Evolutionary conservation across 2,329 filamentous ascomycete genomes (phyloP).

Genomic region (Penicillium sp.): DNA sequence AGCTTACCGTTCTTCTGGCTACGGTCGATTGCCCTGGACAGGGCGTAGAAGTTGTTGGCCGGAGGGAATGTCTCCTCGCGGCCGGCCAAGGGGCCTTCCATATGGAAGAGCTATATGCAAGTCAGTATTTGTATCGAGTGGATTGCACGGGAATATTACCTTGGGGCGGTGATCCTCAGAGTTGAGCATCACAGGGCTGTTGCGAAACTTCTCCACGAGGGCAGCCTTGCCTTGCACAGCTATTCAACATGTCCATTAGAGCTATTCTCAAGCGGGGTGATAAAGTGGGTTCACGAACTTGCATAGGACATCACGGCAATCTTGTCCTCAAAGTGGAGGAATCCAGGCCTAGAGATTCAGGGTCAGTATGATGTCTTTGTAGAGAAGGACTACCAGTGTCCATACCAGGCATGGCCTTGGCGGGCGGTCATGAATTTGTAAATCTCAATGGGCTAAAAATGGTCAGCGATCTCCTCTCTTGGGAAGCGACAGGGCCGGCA

Average conservation of each 20-base stretch:
- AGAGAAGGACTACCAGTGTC: background rate
- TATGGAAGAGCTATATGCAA: conserved; percentile 51
- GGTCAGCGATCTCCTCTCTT: conserved; percentile 34
- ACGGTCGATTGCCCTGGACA: conserved; percentile 8
- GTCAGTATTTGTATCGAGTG: conserved; percentile 6
- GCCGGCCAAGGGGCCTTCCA: conserved; percentile 26
- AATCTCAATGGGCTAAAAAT: conserved; percentile 62
- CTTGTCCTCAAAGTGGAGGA: conserved; percentile 65
- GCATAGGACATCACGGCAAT: conserved; percentile 89
- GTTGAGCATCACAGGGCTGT: conserved; percentile 93
- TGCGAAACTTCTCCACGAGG: conserved; percentile 89
- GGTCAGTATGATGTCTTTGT: background rate
- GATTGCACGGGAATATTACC: conserved; percentile 44
- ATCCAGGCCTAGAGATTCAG: conserved; percentile 58
- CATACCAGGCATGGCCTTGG: conserved; percentile 64
- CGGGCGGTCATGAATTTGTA: conserved; percentile 68
- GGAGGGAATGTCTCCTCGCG: conserved; percentile 6
- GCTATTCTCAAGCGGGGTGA: background rate
- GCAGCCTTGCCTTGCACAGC: conserved; percentile 90
- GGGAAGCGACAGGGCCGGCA: conserved; percentile 2
- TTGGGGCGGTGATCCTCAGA: conserved; percentile 76
- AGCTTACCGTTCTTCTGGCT: conserved; percentile 8
- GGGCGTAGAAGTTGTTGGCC: conserved; percentile 13
- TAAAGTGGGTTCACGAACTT: conserved; percentile 53
- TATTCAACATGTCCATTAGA: conserved; percentile 33